Evolutionary conservation across 1,139 yeast species (phyloP).

Genomic region (Protomyces arabidopsidicola): DNA sequence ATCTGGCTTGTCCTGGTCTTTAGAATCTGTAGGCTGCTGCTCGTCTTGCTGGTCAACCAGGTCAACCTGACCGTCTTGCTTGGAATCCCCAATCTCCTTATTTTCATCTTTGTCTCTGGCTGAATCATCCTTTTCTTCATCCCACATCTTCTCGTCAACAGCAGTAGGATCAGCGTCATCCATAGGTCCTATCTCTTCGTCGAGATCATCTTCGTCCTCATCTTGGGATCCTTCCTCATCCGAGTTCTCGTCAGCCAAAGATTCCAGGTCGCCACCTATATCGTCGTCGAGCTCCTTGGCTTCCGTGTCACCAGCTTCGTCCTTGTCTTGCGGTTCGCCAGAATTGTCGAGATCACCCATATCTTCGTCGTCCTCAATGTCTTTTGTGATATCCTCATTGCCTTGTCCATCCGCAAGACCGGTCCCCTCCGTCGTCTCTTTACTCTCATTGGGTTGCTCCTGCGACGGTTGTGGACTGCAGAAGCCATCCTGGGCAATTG

Average conservation of each 20-base stretch:
- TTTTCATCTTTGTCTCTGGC: constrained; percentile 65
- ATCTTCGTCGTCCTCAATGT: constrained; percentile 90
- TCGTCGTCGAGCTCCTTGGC: constrained; percentile 95
- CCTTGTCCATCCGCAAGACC: constrained; percentile 98
- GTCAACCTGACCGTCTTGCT: constrained; percentile 50
- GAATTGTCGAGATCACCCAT: constrained; percentile 68
- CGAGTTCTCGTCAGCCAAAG: constrained; percentile 50
- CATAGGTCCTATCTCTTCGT: constrained; percentile 84
- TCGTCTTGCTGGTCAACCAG: constrained; percentile 72
- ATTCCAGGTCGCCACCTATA: constrained; percentile 90
- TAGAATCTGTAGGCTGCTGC: constrained; percentile 51
- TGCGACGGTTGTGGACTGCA: constrained; percentile 84
- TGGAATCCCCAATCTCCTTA: constrained; percentile 55
- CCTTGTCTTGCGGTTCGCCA: constrained; percentile 53
- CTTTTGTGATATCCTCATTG: constrained; percentile 72
- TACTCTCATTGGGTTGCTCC: constrained; percentile 48
- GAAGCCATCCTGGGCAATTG: constrained; percentile 78
- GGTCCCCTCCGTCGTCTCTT: constrained; percentile 58
- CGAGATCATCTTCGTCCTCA: constrained; percentile 51
- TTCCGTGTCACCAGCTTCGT: constrained; percentile 40
- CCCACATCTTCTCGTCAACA: constrained; percentile 98
- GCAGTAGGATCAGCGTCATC: constrained; percentile 93
- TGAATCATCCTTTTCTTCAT: constrained; percentile 77
- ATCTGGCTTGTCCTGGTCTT: constrained; percentile 47
- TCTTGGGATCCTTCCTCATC: constrained; percentile 55